Conservation (phyloP, 2,329 filamentous ascomycete species). For the Hymenoscyphus occultus region DNA sequence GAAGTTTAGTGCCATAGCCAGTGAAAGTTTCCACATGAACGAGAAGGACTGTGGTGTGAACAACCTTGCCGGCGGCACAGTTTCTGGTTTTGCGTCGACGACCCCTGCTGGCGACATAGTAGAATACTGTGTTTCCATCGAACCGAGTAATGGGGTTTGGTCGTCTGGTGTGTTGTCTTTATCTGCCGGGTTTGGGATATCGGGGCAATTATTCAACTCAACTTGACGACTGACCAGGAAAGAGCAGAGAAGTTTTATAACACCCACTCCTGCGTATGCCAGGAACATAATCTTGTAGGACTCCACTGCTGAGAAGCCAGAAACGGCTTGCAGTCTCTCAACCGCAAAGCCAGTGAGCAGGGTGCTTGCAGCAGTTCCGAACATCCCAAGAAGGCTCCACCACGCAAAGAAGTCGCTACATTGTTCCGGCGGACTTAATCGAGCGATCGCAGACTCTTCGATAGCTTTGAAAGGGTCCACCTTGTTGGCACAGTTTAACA, state of each 20-base stretch:
- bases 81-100: not conserved
- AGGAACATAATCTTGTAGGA: not conserved
- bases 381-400: not conserved
- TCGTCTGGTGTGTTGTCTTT: not conserved
- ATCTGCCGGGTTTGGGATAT: not conserved
- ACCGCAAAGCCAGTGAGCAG: not conserved
- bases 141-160: not conserved
- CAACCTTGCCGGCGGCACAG: not conserved
- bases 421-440: not conserved
- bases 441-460: not conserved
- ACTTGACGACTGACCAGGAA: not conserved
- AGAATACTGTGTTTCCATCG: not conserved
- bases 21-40: not conserved
- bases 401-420: not conserved
- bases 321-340: not conserved
- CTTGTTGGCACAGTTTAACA: not conserved
- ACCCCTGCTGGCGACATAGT: not conserved
- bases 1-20: not conserved
- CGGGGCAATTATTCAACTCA: not conserved
- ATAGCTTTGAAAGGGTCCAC: not conserved
- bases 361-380: not conserved
- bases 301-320: not conserved
- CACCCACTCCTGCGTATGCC: not conserved
- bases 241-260: not conserved
- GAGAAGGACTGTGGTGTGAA: not conserved